Conservation (phyloP, 2,329 filamentous ascomycete species). For the Verruconis gallopava region DNA sequence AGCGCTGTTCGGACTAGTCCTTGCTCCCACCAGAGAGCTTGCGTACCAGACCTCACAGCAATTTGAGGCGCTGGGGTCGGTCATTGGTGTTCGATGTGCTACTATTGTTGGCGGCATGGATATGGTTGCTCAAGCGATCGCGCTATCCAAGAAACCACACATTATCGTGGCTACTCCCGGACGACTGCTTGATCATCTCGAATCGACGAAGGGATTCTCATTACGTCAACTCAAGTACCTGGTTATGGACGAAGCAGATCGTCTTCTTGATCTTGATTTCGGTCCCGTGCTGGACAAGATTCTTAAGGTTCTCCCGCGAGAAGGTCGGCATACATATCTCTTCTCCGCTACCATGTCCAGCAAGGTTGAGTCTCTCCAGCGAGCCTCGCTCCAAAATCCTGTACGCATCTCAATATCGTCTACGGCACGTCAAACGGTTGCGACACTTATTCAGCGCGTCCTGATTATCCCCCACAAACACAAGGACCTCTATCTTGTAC, state of each 20-base stretch:
- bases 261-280: slow-evolving; percentile 86
- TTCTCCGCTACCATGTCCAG: slow-evolving; percentile 92
- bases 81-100: slow-evolving; percentile 77
- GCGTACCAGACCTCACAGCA: slow-evolving; percentile 82
- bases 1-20: slow-evolving; percentile 72
- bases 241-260: slow-evolving; percentile 90
- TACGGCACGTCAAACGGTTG: slow-evolving; percentile 82
- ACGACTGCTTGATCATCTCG: slow-evolving; percentile 77
- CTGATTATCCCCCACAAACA: slow-evolving; percentile 73
- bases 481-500: slow-evolving; percentile 84
- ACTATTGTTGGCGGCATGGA: slow-evolving; percentile 90
- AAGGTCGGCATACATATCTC: slow-evolving; percentile 58
- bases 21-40: slow-evolving; percentile 87
- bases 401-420: slow-evolving; percentile 69
- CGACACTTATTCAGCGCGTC: slow-evolving; percentile 75
- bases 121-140: slow-evolving; percentile 84
- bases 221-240: slow-evolving; percentile 71
- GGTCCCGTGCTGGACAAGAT: slow-evolving; percentile 88
- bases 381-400: slow-evolving; percentile 76
- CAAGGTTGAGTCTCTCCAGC: slow-evolving; percentile 84
- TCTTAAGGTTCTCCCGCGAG: slow-evolving; percentile 67
- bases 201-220: slow-evolving; percentile 94
- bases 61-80: slow-evolving; percentile 74
- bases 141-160: slow-evolving; percentile 90
- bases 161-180: slow-evolving; percentile 88